Evolutionary conservation across 257 asterid genomes (phyloP).

Genomic region (Buddleja alternifolia): DNA sequence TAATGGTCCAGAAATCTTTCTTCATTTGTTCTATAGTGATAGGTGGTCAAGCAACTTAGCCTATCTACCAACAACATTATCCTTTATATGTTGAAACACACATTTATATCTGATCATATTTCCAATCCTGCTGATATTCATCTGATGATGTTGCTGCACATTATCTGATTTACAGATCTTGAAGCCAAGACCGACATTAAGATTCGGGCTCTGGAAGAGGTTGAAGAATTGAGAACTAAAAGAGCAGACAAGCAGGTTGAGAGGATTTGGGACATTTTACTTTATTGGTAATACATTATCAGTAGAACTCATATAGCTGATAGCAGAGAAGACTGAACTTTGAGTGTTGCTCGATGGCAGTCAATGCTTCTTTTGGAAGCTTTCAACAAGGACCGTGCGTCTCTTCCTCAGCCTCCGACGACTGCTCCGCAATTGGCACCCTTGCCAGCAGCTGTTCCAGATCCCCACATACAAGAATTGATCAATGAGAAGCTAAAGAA

Average conservation of each 20-base stretch:
- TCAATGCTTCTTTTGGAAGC: conserved; percentile 96
- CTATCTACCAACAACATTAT: background rate
- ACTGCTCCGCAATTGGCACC: conserved; percentile 62
- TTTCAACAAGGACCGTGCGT: conserved; percentile 95
- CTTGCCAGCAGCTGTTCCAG: conserved; percentile 73
- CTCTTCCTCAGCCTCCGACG: conserved; percentile 86
- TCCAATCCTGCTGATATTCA: conserved; percentile 8
- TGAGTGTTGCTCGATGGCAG: conserved; percentile 50
- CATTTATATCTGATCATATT: background rate
- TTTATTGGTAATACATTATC: conserved; percentile 1
- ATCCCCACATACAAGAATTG: conserved; percentile 91
- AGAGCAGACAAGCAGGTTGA: conserved; percentile 96
- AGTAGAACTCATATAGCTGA: conserved; percentile 1
- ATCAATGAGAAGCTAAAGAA: conserved; percentile 92
- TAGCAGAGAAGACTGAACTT: conserved; percentile 18
- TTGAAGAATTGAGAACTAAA: conserved; percentile 83
- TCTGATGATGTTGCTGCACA: conserved; percentile 17
- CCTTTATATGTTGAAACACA: too few relatives aligned
- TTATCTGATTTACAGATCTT: conserved; percentile 57
- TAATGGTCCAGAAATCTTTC: background rate
- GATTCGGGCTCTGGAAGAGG: conserved; percentile 85
- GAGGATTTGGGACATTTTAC: conserved; percentile 18
- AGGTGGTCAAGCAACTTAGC: conserved; percentile 4
- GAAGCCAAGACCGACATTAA: conserved; percentile 96
- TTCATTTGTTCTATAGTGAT: background rate